phyloP scores from a whole-genome alignment of 306 rosid species.

The Trifolium dubium region DNA sequence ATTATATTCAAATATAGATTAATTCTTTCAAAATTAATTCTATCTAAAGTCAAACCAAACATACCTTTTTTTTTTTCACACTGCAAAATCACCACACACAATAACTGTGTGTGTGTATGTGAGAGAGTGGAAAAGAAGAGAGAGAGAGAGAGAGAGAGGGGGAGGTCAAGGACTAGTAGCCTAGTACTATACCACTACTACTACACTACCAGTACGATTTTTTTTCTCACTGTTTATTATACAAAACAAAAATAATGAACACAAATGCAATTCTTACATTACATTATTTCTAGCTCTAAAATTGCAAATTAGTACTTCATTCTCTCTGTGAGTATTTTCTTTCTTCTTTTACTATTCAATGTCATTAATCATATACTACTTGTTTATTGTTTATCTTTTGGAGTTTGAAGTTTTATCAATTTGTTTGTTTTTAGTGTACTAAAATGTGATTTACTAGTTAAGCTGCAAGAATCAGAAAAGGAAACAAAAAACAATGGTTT shows the following conservation, averaged over 20 bases:
- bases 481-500: conserved; percentile 26
- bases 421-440: background rate
- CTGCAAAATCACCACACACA: conserved; percentile 3
- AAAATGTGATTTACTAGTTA: conserved; percentile 6
- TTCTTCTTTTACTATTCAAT: background rate
- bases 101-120: background rate
- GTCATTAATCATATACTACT: background rate
- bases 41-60: no score
- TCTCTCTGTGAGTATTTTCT: background rate
- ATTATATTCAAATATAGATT: no score
- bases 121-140: background rate
- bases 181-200: background rate
- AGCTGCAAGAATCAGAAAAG: conserved; percentile 6
- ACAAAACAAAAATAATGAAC: background rate
- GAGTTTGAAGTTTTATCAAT: background rate
- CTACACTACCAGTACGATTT: background rate
- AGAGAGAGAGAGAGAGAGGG: background rate
- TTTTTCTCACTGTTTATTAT: background rate
- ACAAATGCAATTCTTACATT: background rate
- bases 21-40: no score
- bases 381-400: background rate
- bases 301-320: background rate
- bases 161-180: background rate
- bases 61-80: conserved; percentile 19
- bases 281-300: background rate